Conservation (phyloP, 495 filamentous ascomycete species). For the Xylaria longipes region DNA sequence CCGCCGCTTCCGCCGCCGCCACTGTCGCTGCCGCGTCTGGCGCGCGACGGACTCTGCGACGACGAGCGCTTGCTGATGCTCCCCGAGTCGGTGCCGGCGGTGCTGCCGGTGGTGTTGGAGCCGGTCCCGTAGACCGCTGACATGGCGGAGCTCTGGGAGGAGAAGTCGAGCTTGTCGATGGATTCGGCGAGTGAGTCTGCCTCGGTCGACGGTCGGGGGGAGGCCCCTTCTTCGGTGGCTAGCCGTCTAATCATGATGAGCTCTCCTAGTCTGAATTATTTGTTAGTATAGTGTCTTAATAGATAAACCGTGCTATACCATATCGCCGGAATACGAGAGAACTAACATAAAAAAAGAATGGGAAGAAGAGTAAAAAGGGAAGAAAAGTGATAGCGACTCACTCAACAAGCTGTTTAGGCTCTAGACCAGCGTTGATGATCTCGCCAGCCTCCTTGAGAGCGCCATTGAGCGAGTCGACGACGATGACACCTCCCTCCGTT, state of each 20-base stretch:
- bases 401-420: slow-evolving; percentile 78
- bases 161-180: slow-evolving; percentile 39
- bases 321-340: background rate
- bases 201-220: slow-evolving; percentile 33
- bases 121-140: slow-evolving; percentile 38
- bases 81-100: slow-evolving; percentile 2
- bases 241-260: slow-evolving; percentile 67
- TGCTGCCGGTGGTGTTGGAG: no score
- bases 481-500: slow-evolving; percentile 71
- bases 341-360: no score
- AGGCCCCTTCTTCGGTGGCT: slow-evolving; percentile 36
- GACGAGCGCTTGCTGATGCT: slow-evolving; percentile 36
- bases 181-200: slow-evolving; percentile 32
- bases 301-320: background rate
- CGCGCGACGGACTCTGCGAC: slow-evolving; percentile 35
- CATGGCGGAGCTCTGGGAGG: slow-evolving; percentile 36
- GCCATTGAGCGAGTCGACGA: slow-evolving; percentile 83
- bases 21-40: slow-evolving; percentile 16
- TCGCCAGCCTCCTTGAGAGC: slow-evolving; percentile 89
- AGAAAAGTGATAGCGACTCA: slow-evolving; percentile 31
- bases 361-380: background rate
- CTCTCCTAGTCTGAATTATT: slow-evolving; percentile 64
- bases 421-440: slow-evolving; percentile 77
- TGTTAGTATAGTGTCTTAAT: slow-evolving; percentile 30
- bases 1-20: no score